Conservation (phyloP, 129 eudicot genomes). For the Tagetes patula region DNA sequence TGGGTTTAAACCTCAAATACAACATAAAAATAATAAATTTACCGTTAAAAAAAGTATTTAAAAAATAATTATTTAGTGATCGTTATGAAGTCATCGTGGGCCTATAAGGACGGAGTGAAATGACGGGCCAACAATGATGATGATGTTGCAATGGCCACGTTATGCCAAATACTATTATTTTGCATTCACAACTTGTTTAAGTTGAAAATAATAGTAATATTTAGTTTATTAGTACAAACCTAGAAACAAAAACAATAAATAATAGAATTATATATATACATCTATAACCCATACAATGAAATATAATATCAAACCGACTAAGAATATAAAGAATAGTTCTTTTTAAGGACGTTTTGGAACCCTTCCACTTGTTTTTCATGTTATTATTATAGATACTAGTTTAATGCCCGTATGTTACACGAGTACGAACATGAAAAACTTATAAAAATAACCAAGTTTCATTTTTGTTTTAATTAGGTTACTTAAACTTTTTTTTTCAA, state of each 20-base stretch:
- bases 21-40: no score
- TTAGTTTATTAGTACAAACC: background rate
- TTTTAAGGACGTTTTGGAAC: background rate
- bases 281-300: background rate
- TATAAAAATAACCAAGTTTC: no score
- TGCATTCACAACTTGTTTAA: background rate
- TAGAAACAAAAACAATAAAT: background rate
- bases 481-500: no score
- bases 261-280: background rate
- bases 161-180: constrained; percentile 6
- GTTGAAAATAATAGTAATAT: background rate
- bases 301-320: background rate
- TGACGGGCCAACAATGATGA: constrained; percentile 22
- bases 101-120: constrained; percentile 18
- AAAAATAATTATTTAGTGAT: background rate
- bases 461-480: no score
- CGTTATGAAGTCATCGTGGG: constrained; percentile 21
- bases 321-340: background rate
- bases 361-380: background rate
- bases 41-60: no score
- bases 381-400: background rate
- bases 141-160: constrained; percentile 27
- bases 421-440: no score
- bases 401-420: no score
- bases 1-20: no score